Evolutionary conservation across 2,329 filamentous ascomycete genomes (phyloP).

Genomic region (Colletotrichum tofieldiae): DNA sequence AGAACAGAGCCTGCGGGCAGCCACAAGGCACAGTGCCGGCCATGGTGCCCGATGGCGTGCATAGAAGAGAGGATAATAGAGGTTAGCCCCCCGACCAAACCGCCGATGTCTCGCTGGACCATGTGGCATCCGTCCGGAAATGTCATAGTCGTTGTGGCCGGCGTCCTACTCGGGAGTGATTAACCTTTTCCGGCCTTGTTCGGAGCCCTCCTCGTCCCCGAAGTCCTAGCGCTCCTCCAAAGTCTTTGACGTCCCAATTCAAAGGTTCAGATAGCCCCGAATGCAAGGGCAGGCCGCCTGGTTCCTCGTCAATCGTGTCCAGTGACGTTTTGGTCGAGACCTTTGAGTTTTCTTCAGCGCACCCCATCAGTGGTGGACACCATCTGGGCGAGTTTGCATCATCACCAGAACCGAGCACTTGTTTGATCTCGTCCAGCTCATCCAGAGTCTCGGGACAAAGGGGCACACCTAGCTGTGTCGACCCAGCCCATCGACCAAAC

Average conservation of each 20-base stretch:
- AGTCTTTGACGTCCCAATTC: slow-evolving; percentile 25
- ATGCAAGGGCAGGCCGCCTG: slow-evolving; percentile 8
- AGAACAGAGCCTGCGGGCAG: background rate
- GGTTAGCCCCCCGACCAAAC: background rate
- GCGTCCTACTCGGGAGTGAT: background rate
- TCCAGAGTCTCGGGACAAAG: background rate
- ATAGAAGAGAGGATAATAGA: background rate
- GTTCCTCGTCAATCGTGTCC: background rate
- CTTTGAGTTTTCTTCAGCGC: background rate
- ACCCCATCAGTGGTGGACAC: slow-evolving; percentile 34
- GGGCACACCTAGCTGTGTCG: slow-evolving; percentile 26
- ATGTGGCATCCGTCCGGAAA: slow-evolving; percentile 40
- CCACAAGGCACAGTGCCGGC: slow-evolving; percentile 1
- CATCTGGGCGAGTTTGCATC: slow-evolving; percentile 16
- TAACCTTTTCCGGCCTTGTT: slow-evolving; percentile 35
- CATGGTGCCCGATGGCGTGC: background rate
- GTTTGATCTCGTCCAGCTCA: background rate
- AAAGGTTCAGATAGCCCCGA: slow-evolving; percentile 15
- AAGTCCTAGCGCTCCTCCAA: slow-evolving; percentile 19
- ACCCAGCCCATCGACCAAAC: slow-evolving; percentile 46
- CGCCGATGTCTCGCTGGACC: slow-evolving; percentile 18
- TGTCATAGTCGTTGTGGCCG: slow-evolving; percentile 19
- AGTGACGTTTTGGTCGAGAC: slow-evolving; percentile 17
- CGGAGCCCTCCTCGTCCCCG: slow-evolving; percentile 20
- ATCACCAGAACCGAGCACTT: background rate